phyloP scores from a whole-genome alignment of 257 asterid species.

The Plantago elongata region DNA sequence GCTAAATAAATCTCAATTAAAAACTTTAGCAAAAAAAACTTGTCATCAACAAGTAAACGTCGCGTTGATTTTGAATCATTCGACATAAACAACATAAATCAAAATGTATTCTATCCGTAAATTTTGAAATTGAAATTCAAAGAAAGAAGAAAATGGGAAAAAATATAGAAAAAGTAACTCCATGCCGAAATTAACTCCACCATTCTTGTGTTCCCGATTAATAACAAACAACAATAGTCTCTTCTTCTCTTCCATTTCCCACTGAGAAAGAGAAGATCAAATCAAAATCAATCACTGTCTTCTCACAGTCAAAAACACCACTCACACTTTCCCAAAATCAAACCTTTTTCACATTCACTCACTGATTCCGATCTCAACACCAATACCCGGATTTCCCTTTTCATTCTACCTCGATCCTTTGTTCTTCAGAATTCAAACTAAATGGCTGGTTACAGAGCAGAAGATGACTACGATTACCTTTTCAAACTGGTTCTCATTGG shows the following conservation, averaged over 20 bases:
- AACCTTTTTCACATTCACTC: too few relatives aligned
- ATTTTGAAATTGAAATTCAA: too few relatives aligned
- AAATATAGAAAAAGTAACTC: not conserved
- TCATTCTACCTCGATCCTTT: not conserved
- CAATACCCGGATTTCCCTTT: too few relatives aligned
- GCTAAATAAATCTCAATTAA: too few relatives aligned
- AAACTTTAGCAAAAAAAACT: too few relatives aligned
- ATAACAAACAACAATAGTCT: slow-evolving; percentile 14
- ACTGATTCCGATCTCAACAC: slow-evolving; percentile 5
- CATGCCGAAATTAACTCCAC: not conserved
- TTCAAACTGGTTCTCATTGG: slow-evolving; percentile 82
- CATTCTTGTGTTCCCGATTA: not conserved
- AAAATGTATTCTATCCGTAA: too few relatives aligned
- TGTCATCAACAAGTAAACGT: too few relatives aligned
- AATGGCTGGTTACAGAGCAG: slow-evolving; percentile 79
- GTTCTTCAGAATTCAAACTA: not conserved
- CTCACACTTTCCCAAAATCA: too few relatives aligned
- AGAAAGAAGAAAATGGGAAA: not conserved
- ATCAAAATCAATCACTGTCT: slow-evolving; percentile 3
- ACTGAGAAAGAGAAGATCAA: slow-evolving; percentile 7
- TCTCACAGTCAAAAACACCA: too few relatives aligned
- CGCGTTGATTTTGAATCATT: too few relatives aligned
- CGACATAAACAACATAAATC: too few relatives aligned
- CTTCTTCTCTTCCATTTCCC: slow-evolving; percentile 20
- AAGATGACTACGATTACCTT: slow-evolving; percentile 86